A percentile compares a stretch with the other conserved stretches of the same genome.
These are phyloP conservation scores for Gaultheria prostrata DNA, from an alignment of 148 eudicot genomes.

Conservation along the genomic window DNA sequence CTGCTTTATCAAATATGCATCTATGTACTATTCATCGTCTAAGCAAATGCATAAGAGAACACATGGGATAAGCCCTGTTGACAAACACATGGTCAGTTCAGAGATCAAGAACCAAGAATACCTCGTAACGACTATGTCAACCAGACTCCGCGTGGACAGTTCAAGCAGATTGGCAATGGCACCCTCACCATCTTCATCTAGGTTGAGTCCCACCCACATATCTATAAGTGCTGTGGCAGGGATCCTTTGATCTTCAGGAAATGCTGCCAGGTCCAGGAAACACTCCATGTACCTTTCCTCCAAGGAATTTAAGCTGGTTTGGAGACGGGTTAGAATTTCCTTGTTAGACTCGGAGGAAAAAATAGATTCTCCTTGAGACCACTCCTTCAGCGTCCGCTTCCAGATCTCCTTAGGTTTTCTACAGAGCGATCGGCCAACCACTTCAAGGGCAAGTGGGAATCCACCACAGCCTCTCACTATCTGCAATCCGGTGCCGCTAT, in stretches of 20 bases:
- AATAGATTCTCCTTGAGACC: conserved; percentile 14
- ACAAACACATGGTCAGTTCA: neutral
- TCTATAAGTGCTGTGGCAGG: conserved; percentile 21
- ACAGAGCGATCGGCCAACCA: conserved; percentile 23
- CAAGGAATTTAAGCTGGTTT: conserved; percentile 20
- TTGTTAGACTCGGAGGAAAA: neutral
- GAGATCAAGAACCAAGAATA: neutral
- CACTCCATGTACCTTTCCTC: conserved; percentile 19
- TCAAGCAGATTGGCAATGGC: conserved; percentile 15
- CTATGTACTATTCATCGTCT: neutral
- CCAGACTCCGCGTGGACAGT: conserved; percentile 20
- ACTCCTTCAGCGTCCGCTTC: conserved; percentile 9
- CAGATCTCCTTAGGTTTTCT: conserved; percentile 20
- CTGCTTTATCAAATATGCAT: neutral
- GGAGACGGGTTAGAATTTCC: conserved; percentile 16
- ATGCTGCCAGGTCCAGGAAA: conserved; percentile 23
- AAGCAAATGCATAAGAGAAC: neutral
- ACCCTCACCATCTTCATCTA: conserved; percentile 14
- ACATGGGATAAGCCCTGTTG: neutral
- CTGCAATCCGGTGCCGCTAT: conserved; percentile 9
- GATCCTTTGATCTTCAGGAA: conserved; percentile 27
- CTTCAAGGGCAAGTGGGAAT: conserved; percentile 31
- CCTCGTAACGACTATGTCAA: conserved; percentile 16
- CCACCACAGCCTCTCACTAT: conserved; percentile 24
- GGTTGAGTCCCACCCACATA: conserved; percentile 22